A percentile compares a stretch with the other conserved stretches of the same genome.
These are phyloP conservation scores for Pleurotus djamor DNA, from an alignment of 768 basidiomycete species.

Conservation along the genomic window DNA sequence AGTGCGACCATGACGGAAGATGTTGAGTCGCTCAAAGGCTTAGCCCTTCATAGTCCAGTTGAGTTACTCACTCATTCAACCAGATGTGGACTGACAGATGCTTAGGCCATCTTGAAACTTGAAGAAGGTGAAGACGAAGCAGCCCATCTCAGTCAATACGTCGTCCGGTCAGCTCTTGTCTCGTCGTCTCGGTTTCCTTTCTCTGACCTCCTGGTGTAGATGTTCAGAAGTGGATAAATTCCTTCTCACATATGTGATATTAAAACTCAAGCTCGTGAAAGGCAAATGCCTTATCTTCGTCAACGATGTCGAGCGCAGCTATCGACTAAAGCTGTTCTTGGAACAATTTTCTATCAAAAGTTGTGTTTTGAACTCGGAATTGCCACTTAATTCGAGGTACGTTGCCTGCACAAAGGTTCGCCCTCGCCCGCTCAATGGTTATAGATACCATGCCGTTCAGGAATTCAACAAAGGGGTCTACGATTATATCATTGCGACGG, in stretches of 20 bases:
- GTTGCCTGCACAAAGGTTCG: background rate
- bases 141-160: slow-evolving; percentile 81
- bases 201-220: slow-evolving; percentile 28
- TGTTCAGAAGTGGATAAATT: slow-evolving; percentile 98
- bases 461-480: slow-evolving; percentile 99
- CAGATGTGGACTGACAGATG: slow-evolving; percentile 1
- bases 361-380: slow-evolving; percentile 94
- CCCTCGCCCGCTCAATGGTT: background rate
- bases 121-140: slow-evolving; percentile 88
- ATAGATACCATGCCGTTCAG: slow-evolving; percentile 92
- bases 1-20: slow-evolving; percentile 98
- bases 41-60: slow-evolving; percentile 85
- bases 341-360: slow-evolving; percentile 97
- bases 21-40: slow-evolving; percentile 86
- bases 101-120: slow-evolving; percentile 78
- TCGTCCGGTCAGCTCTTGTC: slow-evolving; percentile 55
- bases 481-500: slow-evolving; percentile 98
- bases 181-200: background rate
- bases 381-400: slow-evolving; percentile 91
- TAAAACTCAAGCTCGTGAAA: slow-evolving; percentile 93
- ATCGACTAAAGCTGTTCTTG: slow-evolving; percentile 95
- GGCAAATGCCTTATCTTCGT: slow-evolving; percentile 98
- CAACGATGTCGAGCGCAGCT: slow-evolving; percentile 92
- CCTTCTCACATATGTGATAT: slow-evolving; percentile 91
- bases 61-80: slow-evolving; percentile 21